phyloP scores from a whole-genome alignment of 2,329 filamentous ascomycete species.

The Neofusicoccum sp. region DNA sequence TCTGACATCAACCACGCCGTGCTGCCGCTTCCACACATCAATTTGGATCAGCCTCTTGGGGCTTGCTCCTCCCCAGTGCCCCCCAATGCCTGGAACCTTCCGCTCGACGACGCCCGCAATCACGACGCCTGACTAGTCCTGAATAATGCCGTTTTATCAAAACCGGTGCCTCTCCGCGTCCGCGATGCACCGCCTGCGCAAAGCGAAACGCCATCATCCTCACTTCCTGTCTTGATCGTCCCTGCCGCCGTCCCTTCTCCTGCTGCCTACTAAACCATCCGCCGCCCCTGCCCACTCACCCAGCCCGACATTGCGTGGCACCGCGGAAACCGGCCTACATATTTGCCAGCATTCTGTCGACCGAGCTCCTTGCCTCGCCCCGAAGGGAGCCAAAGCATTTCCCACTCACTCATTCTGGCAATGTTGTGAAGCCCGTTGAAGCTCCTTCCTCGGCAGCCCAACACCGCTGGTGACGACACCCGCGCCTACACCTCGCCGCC shows the following conservation, averaged over 20 bases:
- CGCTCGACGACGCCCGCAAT: conserved; percentile 28
- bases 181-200: conserved; percentile 27
- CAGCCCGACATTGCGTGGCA: conserved; percentile 13
- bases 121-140: conserved; percentile 28
- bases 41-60: conserved; percentile 44
- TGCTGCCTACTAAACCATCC: conserved; percentile 23
- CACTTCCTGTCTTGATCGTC: conserved; percentile 21
- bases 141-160: conserved; percentile 44
- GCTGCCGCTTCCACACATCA: conserved; percentile 26
- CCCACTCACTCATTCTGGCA: conserved; percentile 20
- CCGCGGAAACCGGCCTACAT: conserved; percentile 21
- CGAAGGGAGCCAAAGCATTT: conserved; percentile 16
- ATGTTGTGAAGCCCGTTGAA: conserved; percentile 21
- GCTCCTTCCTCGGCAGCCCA: conserved; percentile 23
- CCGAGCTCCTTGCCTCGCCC: conserved; percentile 21
- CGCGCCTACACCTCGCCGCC: conserved; percentile 4
- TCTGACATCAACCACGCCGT: conserved; percentile 23
- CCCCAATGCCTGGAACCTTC: conserved; percentile 40
- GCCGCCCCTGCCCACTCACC: not conserved
- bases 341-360: conserved; percentile 21
- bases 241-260: conserved; percentile 21
- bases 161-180: conserved; percentile 38
- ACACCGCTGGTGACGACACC: conserved; percentile 23
- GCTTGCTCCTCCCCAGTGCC: conserved; percentile 24
- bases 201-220: conserved; percentile 26